Conservation (phyloP, 148 eudicot genomes). For the Fagopyrum homotropicum region DNA sequence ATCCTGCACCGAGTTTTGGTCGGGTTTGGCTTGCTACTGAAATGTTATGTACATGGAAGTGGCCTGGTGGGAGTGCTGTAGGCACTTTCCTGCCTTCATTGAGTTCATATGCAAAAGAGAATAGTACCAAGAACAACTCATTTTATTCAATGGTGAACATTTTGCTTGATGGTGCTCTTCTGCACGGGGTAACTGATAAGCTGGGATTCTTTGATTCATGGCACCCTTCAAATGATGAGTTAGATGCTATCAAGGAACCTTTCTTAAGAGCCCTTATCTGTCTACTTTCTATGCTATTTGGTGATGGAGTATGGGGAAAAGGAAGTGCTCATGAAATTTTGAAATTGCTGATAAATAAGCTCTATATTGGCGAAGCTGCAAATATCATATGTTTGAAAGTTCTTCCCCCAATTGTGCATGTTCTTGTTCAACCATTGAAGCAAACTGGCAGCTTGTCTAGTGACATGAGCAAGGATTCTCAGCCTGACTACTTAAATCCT, state of each 20-base stretch:
- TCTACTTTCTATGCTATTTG: slow-evolving; percentile 43
- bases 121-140: slow-evolving; percentile 20
- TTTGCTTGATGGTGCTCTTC: slow-evolving; percentile 83
- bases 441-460: slow-evolving; percentile 16
- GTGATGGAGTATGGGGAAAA: slow-evolving; percentile 55
- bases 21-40: slow-evolving; percentile 96
- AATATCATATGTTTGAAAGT: slow-evolving; percentile 60
- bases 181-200: slow-evolving; percentile 40
- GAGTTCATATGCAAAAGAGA: slow-evolving; percentile 32
- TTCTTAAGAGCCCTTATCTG: slow-evolving; percentile 68
- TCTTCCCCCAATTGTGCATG: slow-evolving; percentile 50
- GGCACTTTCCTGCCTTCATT: slow-evolving; percentile 63
- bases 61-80: slow-evolving; percentile 72
- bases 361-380: slow-evolving; percentile 54
- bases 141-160: slow-evolving; percentile 46
- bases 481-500: slow-evolving; percentile 26
- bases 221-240: slow-evolving; percentile 50
- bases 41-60: slow-evolving; percentile 87
- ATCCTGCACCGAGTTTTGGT: slow-evolving; percentile 28
- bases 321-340: slow-evolving; percentile 44
- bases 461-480: slow-evolving; percentile 24
- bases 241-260: slow-evolving; percentile 58
- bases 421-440: slow-evolving; percentile 50
- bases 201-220: slow-evolving; percentile 38
- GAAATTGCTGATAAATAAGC: slow-evolving; percentile 51